These are phyloP conservation scores for Crithidia brevicula DNA, from an alignment of 208 protist genomes.

Conservation along the genomic window DNA sequence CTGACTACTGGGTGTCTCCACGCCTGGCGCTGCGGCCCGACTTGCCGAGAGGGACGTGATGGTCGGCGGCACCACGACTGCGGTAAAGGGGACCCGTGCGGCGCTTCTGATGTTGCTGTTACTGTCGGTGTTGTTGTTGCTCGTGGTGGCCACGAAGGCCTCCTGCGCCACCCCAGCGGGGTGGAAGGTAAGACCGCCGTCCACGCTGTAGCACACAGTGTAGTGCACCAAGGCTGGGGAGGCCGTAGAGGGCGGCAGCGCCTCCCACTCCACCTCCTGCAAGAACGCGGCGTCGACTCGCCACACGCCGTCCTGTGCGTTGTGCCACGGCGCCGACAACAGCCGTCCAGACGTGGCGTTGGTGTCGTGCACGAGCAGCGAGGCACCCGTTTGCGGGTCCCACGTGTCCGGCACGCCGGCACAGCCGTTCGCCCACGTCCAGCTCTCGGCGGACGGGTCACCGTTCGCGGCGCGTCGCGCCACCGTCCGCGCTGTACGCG, in stretches of 20 bases:
- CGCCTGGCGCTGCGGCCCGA: not conserved
- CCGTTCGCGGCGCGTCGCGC: not conserved
- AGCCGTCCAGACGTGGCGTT: slow-evolving; percentile 13
- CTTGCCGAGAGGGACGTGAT: slow-evolving; percentile 25
- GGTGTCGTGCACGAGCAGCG: slow-evolving; percentile 14
- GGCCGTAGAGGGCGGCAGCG: not conserved
- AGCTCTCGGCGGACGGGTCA: not conserved
- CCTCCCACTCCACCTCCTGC: slow-evolving; percentile 22
- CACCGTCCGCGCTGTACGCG: slow-evolving; percentile 20
- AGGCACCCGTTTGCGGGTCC: slow-evolving; percentile 26
- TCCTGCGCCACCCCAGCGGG: slow-evolving; percentile 19
- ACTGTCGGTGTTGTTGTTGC: not conserved
- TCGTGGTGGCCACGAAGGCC: not conserved
- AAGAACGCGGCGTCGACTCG: slow-evolving; percentile 43
- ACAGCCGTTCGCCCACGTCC: slow-evolving; percentile 32
- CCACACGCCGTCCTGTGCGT: slow-evolving; percentile 32
- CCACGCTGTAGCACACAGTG: slow-evolving; percentile 66
- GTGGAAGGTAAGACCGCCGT: slow-evolving; percentile 59
- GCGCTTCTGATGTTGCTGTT: not conserved
- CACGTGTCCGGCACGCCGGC: slow-evolving; percentile 27
- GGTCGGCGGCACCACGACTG: slow-evolving; percentile 34
- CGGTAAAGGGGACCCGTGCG: not conserved
- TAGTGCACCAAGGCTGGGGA: slow-evolving; percentile 9
- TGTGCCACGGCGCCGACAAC: slow-evolving; percentile 33
- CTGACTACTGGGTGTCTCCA: slow-evolving; percentile 11